Conservation (phyloP, 768 basidiomycete species). For the Suillus discolor region DNA sequence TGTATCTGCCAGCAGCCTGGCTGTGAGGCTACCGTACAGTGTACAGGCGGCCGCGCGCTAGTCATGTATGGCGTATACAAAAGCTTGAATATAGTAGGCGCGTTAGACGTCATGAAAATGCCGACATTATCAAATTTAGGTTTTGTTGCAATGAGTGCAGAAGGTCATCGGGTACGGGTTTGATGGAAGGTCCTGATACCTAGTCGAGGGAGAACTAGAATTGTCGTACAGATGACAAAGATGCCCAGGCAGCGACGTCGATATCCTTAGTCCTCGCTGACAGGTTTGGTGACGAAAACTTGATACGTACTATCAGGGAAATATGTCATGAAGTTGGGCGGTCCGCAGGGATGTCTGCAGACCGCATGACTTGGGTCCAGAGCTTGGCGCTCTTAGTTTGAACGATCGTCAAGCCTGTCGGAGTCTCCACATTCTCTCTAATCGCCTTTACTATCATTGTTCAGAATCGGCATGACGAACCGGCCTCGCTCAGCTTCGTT, state of each 20-base stretch:
- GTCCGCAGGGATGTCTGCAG: constrained; percentile 7
- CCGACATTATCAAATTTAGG: constrained; percentile 18
- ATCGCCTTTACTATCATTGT: constrained; percentile 70
- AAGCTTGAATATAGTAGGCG: constrained; percentile 22
- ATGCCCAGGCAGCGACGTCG: constrained; percentile 21
- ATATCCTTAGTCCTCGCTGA: constrained; percentile 6
- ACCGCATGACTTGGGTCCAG: constrained; percentile 12
- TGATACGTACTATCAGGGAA: not conserved
- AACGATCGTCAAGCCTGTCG: constrained; percentile 70
- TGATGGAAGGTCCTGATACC: constrained; percentile 22
- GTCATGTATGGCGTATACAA: constrained; percentile 18
- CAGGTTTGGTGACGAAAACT: constrained; percentile 12
- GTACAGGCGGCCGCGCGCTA: constrained; percentile 7
- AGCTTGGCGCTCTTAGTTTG: constrained; percentile 59
- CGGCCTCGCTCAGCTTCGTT: constrained; percentile 49
- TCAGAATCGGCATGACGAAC: constrained; percentile 38
- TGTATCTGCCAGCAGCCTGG: constrained; percentile 27
- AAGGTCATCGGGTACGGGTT: constrained; percentile 40
- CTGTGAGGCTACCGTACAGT: constrained; percentile 18
- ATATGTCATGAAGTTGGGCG: constrained; percentile 3
- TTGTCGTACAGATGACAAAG: constrained; percentile 17
- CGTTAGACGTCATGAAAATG: constrained; percentile 18
- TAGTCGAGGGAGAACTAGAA: constrained; percentile 20
- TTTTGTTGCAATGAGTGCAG: constrained; percentile 36
- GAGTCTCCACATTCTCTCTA: constrained; percentile 69